Percentiles rank a stretch among this genome's conserved stretches.
Evolutionary conservation across 352 stramenopile genomes (phyloP).

Genomic region (Globisporangium parvum): DNA sequence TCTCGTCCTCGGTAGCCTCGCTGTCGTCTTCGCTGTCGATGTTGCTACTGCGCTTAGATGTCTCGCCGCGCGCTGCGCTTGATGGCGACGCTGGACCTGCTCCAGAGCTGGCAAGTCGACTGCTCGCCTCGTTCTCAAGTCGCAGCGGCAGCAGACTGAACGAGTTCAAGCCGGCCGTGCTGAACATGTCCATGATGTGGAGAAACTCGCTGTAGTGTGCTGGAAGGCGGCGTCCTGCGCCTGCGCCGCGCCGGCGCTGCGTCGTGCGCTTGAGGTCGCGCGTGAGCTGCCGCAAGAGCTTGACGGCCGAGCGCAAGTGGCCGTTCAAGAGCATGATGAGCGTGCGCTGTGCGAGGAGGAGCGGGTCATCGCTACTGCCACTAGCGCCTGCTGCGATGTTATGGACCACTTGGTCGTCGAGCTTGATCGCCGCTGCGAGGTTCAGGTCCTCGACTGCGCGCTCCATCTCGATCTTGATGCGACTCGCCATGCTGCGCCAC

Average conservation of each 20-base stretch:
- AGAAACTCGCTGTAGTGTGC: constrained; percentile 5
- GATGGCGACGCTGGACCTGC: not conserved
- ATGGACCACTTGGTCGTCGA: constrained; percentile 12
- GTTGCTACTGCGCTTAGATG: not conserved
- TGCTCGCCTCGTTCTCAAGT: constrained; percentile 20
- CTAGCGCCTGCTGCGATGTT: not conserved
- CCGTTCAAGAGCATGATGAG: constrained; percentile 54
- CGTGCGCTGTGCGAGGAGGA: constrained; percentile 37
- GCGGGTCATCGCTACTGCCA: constrained; percentile 13
- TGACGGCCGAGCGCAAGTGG: constrained; percentile 42
- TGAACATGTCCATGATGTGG: constrained; percentile 43
- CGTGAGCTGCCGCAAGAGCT: constrained; percentile 34
- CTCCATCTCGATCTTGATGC: constrained; percentile 44
- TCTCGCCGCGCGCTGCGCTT: not conserved
- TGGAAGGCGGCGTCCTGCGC: not conserved
- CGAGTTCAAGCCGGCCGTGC: constrained; percentile 34
- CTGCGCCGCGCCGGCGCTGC: too few species aligned
- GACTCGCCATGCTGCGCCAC: constrained; percentile 36
- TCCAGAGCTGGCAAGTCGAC: constrained; percentile 1
- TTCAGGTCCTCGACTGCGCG: constrained; percentile 49
- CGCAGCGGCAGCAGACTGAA: constrained; percentile 30
- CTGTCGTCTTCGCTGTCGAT: not conserved
- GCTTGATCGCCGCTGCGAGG: constrained; percentile 24
- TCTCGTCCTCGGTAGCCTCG: constrained; percentile 12
- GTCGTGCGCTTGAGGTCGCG: constrained; percentile 4